Base-by-base conservation (phyloP, 192 early-diverging fungal genomes). In the Mycoemilia scoparia region DNA sequence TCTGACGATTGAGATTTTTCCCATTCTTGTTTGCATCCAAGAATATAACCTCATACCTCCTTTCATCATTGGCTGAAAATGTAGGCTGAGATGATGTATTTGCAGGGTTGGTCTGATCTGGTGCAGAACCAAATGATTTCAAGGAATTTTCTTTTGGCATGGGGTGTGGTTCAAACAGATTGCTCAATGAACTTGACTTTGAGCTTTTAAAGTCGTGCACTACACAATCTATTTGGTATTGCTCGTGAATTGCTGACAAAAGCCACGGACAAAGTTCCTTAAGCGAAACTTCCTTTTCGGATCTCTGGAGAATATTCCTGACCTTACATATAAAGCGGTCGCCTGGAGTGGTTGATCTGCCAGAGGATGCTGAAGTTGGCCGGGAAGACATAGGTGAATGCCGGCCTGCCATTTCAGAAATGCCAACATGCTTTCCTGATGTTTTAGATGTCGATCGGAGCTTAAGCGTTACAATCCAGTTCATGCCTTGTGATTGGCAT, bases 401-500 rank as follows among this genome's bases (percentile, higher is more conserved):
- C n/a, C n/a, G n/a, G n/a, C n/a, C n/a, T n/a, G n/a, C n/a, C n/a
- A n/a, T n/a, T n/a, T n/a, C n/a, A n/a, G n/a, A n/a, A n/a, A n/a
- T n/a, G n/a, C n/a, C n/a, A n/a, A n/a, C n/a, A n/a, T n/a, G n/a
- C n/a, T n/a, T n/a, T n/a, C n/a, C n/a, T n/a, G n/a, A n/a, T n/a
- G n/a, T n/a, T n/a, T n/a, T n/a, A n/a, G 41, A 13, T 3, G 16
- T 5, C 10, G 41, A 16, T 7, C 15, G 12, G 36, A 46, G 51
- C 35, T 78, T 83, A 4, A 83, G 47, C 24, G 76, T 78, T 7
- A 80, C 74, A 28, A 83, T 73, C 80, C 80, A 83, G 54, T 76
- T 80, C 39, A 83, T 79, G 12, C 74, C 69, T 29, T 69, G 63
- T 16, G 74, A 67, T 18, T 58, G 54, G 49, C 80, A 83, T 5